phyloP scores from a whole-genome alignment of 176 grass and related monocot genomes.

The Raddia distichophylla region DNA sequence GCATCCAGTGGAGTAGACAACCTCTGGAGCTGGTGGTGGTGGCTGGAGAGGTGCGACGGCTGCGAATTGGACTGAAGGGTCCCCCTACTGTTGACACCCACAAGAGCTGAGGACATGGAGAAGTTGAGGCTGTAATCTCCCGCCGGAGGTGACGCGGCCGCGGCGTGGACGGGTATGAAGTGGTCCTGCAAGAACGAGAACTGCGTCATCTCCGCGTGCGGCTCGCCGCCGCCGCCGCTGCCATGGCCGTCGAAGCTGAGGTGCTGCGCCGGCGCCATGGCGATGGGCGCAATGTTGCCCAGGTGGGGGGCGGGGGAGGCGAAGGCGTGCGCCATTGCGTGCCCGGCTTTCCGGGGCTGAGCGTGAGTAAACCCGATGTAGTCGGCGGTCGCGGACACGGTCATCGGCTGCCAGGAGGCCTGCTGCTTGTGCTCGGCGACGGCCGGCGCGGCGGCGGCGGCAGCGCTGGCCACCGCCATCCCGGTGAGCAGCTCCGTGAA shows the following conservation, averaged over 20 bases:
- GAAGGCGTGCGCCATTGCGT: conserved; percentile 37
- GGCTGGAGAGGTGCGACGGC: conserved; percentile 53
- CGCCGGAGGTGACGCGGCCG: conserved; percentile 40
- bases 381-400: conserved; percentile 54
- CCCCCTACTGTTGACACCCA: conserved; percentile 82
- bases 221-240: background rate
- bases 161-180: conserved; percentile 56
- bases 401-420: conserved; percentile 37
- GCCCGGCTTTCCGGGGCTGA: conserved; percentile 39
- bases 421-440: conserved; percentile 44
- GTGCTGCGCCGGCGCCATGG: conserved; percentile 42
- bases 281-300: conserved; percentile 15
- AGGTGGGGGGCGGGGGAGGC: conserved; percentile 56
- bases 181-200: conserved; percentile 77
- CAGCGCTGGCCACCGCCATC: conserved; percentile 39
- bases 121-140: conserved; percentile 82
- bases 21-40: conserved; percentile 62
- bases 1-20: conserved; percentile 63
- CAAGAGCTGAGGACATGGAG: conserved; percentile 75
- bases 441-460: background rate
- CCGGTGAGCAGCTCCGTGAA: conserved; percentile 88
- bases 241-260: conserved; percentile 36
- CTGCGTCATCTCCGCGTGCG: conserved; percentile 67
- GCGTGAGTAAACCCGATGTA: conserved; percentile 59
- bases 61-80: conserved; percentile 99